phyloP scores from a whole-genome alignment of 164 flowering plant genomes.

The Cinnamomum micranthum region DNA sequence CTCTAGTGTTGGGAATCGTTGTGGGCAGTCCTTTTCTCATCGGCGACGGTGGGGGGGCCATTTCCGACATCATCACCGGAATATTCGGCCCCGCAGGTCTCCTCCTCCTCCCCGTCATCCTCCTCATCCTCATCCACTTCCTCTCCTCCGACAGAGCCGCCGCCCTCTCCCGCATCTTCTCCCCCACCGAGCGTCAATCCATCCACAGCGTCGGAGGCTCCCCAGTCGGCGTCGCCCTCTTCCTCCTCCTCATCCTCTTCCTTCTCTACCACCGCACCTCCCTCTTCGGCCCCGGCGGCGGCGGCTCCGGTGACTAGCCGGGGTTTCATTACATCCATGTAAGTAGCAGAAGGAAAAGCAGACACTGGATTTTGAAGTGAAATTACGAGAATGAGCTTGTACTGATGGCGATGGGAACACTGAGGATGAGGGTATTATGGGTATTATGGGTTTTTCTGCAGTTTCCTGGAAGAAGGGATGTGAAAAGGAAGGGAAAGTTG shows the following conservation, averaged over 20 bases:
- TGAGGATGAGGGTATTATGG: neutral
- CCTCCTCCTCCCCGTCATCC: constrained; percentile 59
- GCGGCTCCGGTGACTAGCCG: constrained; percentile 32
- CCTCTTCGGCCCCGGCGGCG: constrained; percentile 46
- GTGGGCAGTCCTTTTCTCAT: constrained; percentile 44
- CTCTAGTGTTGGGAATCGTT: constrained; percentile 51
- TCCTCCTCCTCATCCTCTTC: constrained; percentile 55
- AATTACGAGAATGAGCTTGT: neutral
- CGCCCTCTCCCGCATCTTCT: constrained; percentile 43
- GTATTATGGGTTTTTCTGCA: neutral
- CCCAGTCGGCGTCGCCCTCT: constrained; percentile 73
- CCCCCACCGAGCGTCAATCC: constrained; percentile 66
- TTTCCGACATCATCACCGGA: constrained; percentile 60
- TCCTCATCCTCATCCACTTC: constrained; percentile 67
- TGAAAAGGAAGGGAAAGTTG: no score
- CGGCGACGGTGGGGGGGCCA: constrained; percentile 70
- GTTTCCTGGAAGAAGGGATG: neutral
- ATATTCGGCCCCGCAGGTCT: constrained; percentile 64
- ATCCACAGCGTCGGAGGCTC: constrained; percentile 81
- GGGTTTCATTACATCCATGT: neutral
- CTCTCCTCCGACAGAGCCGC: constrained; percentile 72
- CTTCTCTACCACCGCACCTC: constrained; percentile 60
- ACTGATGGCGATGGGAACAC: no score
- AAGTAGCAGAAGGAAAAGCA: neutral
- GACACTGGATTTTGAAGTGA: neutral